phyloP scores from a whole-genome alignment of 2,329 filamentous ascomycete species.

The Huntiella decipiens region DNA sequence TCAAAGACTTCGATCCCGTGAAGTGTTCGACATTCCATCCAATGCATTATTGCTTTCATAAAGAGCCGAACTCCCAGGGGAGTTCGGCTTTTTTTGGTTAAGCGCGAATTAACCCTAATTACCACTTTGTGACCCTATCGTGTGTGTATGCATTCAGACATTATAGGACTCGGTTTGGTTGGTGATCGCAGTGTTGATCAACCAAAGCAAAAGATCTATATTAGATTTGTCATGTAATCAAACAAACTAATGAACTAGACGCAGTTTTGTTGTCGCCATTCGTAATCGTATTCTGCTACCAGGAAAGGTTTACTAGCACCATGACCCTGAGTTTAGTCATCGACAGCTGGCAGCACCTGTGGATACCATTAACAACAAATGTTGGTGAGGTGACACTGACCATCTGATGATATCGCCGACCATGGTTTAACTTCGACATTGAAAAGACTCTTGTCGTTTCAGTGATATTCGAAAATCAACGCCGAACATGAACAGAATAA shows the following conservation, averaged over 20 bases:
- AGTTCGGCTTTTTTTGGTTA: not conserved
- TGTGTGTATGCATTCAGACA: no score
- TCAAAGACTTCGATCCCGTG: constrained; percentile 36
- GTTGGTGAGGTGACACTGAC: constrained; percentile 1
- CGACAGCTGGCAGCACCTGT: not conserved
- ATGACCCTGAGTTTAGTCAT: not conserved
- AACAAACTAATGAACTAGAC: no score
- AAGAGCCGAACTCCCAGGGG: not conserved
- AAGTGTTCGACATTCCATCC: constrained; percentile 35
- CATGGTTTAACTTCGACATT: not conserved
- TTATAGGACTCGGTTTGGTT: no score
- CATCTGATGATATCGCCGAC: not conserved
- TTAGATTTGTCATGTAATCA: no score
- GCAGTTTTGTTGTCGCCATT: no score
- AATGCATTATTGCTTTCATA: constrained; percentile 3
- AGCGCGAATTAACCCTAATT: not conserved
- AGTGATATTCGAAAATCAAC: not conserved
- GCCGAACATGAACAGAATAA: constrained; percentile 9
- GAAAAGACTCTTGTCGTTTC: not conserved
- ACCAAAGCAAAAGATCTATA: no score
- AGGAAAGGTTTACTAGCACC: no score
- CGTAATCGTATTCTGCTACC: no score
- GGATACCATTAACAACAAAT: not conserved
- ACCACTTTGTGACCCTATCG: not conserved
- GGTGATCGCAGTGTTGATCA: no score